Base-by-base conservation (phyloP, 129 eudicot genomes). In the Flaveria linearis region DNA sequence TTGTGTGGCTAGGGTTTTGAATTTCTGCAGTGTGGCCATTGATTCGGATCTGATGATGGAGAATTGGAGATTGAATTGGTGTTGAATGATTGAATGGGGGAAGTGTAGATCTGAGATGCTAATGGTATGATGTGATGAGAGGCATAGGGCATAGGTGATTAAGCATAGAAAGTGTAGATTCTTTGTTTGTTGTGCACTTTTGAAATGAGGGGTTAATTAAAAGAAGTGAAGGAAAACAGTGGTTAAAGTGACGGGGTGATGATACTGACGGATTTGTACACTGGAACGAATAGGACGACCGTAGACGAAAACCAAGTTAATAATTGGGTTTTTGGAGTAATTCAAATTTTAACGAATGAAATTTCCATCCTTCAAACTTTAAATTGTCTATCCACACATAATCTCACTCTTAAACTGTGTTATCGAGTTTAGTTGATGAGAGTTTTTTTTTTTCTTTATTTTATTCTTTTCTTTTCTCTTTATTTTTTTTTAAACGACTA, bases 1-100 rank as follows among this genome's bases (percentile, higher is more conserved):
- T 69, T 88, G 98, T 16, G 98, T 93, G 0, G 98, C 98, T 61
- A 93, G 49, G 33, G 88, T 81, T 84, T 93, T 93, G 83, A 92
- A 92, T 86, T 89, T 92, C 62, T 92, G 97, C 69, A 89, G 64
- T 1, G 93, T 85, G 43, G 89, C 92, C 95, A 88, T 89, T 20
- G 71, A 43, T 45, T 30, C 50, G 43, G 74, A 79, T 75, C 67
- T 63, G 28, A 2, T 9, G 9, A 41, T 41, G 75, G 7, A 43
- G 42, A 26, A 26, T 1, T 26, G 53, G 43, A 11, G 3, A 16
- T 33, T 5, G 39, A 5, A 33, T 33, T 33, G 39, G 30, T 28
- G 30, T 28, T 28, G 30, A 28, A 28, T 28, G 30, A 36, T 36
- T 4, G 41, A 5, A 28, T 28, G 23, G 61, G 20, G 50, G 68